Base-by-base conservation (phyloP, 78 protist species). In the Polysphondylium violaceum region DNA sequence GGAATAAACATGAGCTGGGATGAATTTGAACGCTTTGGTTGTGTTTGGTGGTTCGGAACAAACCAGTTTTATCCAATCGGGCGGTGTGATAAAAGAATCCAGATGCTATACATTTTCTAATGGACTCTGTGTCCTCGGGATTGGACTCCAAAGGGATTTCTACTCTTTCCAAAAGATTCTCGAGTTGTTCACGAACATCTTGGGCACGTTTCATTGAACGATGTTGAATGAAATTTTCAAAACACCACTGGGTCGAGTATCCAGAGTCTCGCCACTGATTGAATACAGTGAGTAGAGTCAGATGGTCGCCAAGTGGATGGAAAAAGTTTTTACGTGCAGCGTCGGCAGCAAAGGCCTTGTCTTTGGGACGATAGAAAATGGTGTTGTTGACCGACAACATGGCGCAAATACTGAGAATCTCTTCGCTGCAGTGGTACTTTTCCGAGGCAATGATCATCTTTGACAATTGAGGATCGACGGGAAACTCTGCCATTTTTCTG, bases 401-500 rank as follows among this genome's bases (percentile, higher is more conserved):
- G n/a, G 99, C 95, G 27, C 88, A 79, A 35, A 98, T 87, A 3
- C 94, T 87, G 14, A 94, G 25, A 31, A 96, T 60, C 75, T 83
- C 91, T 33, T 83, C 91, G 6, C 64, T 69, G 11, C 75, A 74
- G 55, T 83, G 51, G 58, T 83, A 69, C 35, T 67, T 83, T 73
- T 96, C 98, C 44, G 93, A 17, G 21, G 95, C 96, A 14, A 98
- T 29, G 5, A 98, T 76, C 96, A 81, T 83, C 64, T 97, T 97
- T 17, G 94, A 16, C 36, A 98, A 73, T 92, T 68, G 76, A 29
- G 99, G 99, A 69, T 98, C 99, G 29, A 99, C 64, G 2, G 99
- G 99, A 87, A 99, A 98, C 40, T 96, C 99, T n/a, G 99, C 99
- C 99, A 99, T 98, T 21, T 96, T 92, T 40, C 98, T 65, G 16